These are phyloP conservation scores for Brettanomyces naardenensis DNA, from an alignment of 805 yeast genomes.

Conservation along the genomic window DNA sequence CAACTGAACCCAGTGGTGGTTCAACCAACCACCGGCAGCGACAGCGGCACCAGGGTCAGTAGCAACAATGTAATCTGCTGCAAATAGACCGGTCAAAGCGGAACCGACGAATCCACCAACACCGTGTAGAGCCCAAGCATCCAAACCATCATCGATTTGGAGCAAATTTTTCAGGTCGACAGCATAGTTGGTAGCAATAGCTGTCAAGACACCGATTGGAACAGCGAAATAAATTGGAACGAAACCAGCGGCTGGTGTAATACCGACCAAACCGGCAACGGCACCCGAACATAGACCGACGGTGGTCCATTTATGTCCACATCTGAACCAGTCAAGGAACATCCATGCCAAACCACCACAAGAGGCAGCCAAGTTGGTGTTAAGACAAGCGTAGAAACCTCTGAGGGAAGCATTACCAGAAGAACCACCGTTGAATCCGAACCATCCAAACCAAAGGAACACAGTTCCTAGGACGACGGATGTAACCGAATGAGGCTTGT, in stretches of 20 bases:
- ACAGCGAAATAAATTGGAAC: slow-evolving; percentile 89
- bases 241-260: slow-evolving; percentile 95
- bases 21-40: slow-evolving; percentile 75
- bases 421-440: slow-evolving; percentile 98
- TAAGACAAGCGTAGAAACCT: slow-evolving; percentile 89
- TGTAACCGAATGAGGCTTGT: slow-evolving; percentile 90
- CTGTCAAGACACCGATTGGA: slow-evolving; percentile 75
- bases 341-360: slow-evolving; percentile 92
- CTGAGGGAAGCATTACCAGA: slow-evolving; percentile 90
- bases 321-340: slow-evolving; percentile 81
- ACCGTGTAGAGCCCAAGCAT: slow-evolving; percentile 89
- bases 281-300: slow-evolving; percentile 94
- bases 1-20: slow-evolving; percentile 73
- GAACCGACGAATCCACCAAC: slow-evolving; percentile 88
- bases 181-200: slow-evolving; percentile 73
- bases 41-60: slow-evolving; percentile 62
- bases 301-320: slow-evolving; percentile 85
- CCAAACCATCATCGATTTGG: slow-evolving; percentile 89
- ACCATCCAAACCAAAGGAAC: slow-evolving; percentile 98
- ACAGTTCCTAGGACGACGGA: slow-evolving; percentile 88
- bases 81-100: slow-evolving; percentile 82
- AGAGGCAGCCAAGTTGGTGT: slow-evolving; percentile 92
- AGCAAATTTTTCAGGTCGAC: slow-evolving; percentile 69
- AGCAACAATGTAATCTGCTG: slow-evolving; percentile 84
- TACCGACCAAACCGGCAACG: slow-evolving; percentile 88